Conservation (phyloP, 2,329 filamentous ascomycete species). For the Scopulariopsis brevicaulis region DNA sequence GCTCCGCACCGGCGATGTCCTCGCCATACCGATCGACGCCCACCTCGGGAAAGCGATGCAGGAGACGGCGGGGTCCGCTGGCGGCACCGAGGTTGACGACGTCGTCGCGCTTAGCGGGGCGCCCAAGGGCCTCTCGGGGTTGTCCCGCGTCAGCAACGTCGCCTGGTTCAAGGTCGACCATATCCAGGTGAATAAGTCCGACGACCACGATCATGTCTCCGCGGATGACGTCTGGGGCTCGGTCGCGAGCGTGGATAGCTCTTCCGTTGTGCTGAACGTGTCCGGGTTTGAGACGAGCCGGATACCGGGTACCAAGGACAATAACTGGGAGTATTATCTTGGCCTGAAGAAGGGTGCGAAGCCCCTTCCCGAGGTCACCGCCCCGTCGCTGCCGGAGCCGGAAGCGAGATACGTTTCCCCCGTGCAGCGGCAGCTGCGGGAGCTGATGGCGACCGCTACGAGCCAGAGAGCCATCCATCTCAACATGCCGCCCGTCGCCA, state of each 20-base stretch:
- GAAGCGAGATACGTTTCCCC: conserved; percentile 41
- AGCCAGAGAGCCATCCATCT: conserved; percentile 79
- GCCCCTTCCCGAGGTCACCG: conserved; percentile 17
- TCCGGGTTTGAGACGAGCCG: conserved; percentile 78
- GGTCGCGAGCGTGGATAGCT: conserved; percentile 74
- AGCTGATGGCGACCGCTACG: conserved; percentile 79
- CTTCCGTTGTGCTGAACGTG: conserved; percentile 80
- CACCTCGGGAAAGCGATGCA: conserved; percentile 73
- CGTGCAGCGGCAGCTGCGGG: conserved; percentile 61
- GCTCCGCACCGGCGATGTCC: conserved; percentile 75
- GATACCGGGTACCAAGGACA: conserved; percentile 64
- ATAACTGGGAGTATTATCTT: conserved; percentile 83
- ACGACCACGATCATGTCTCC: conserved; percentile 39
- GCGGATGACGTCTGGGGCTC: conserved; percentile 68
- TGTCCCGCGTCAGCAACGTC: conserved; percentile 43
- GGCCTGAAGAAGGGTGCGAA: conserved; percentile 59
- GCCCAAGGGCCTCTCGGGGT: conserved; percentile 17
- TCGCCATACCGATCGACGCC: conserved; percentile 83
- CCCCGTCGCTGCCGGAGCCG: conserved; percentile 30
- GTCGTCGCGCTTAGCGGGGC: conserved; percentile 40
- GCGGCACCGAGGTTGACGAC: conserved; percentile 62
- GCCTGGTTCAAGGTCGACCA: conserved; percentile 91
- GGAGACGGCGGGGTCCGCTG: conserved; percentile 47
- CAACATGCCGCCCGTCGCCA: conserved; percentile 76
- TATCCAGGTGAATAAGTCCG: conserved; percentile 45